These are phyloP conservation scores for Podospora bellae-mahoneyi DNA, from an alignment of 495 filamentous ascomycete species.

Conservation along the genomic window DNA sequence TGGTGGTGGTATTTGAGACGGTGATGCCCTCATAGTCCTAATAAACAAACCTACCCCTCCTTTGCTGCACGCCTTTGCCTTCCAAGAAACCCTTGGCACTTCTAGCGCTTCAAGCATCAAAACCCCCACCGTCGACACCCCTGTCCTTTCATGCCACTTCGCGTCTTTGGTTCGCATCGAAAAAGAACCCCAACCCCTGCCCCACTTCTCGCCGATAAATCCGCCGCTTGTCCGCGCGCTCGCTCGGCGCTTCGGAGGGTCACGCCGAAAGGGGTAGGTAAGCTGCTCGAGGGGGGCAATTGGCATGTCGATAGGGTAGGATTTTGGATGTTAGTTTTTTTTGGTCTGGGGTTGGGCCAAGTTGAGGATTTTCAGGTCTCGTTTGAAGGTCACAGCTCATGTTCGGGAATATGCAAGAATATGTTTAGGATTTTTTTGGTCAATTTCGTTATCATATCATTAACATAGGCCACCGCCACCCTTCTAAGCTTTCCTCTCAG, in stretches of 20 bases:
- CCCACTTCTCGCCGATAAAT: constrained; percentile 20
- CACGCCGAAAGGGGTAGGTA: background rate
- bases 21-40: too few relatives aligned
- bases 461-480: background rate
- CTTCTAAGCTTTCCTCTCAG: background rate
- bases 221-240: constrained; percentile 17
- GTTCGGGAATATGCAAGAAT: background rate
- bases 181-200: background rate
- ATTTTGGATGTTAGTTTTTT: background rate
- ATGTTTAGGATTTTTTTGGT: background rate
- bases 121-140: too few relatives aligned
- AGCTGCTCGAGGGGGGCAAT: background rate
- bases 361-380: background rate
- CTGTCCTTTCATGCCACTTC: too few relatives aligned
- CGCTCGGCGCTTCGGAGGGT: constrained; percentile 4
- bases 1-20: too few relatives aligned
- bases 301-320: background rate
- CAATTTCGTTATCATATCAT: background rate
- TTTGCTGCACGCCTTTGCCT: too few relatives aligned
- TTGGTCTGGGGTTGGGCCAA: background rate
- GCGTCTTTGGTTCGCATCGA: background rate
- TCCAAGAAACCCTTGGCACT: too few relatives aligned
- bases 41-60: too few relatives aligned
- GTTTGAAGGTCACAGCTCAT: background rate
- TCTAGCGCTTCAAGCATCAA: too few relatives aligned